Base-by-base conservation (phyloP, 176 grass and related monocot species). In the Oryza glumipatula region DNA sequence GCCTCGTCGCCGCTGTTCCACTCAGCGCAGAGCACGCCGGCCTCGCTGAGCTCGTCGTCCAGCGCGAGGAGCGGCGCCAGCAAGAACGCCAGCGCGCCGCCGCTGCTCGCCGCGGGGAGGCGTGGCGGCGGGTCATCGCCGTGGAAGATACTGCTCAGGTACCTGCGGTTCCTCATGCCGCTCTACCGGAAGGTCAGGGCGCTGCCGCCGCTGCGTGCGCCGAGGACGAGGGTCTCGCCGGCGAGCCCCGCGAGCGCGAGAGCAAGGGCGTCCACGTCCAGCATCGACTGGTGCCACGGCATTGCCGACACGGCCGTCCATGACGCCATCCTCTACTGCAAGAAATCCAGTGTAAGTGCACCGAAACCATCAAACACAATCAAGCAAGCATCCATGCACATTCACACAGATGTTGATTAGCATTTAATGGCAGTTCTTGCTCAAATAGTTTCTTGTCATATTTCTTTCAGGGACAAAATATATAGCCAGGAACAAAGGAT, bases 261-360 rank as follows among this genome's bases (percentile, higher is more conserved):
- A 32, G 30, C 30, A 32, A 32, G 89, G 38, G 88, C 68, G 47
- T 90, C 88, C 41, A 70, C 74, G 68, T 76, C 90, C 52, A 64
- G 83, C 87, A 36, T 76, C 49, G 90, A 95, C 4, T 98, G 91
- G 91, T 94, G 89, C 84, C 91, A 94, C 19, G 85, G 93, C 73
- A 94, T 85, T 84, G 91, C 89, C 21, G 93, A 95, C 80, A 94
- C 86, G 22, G 94, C 96, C 41, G 91, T 98, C 88, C 74, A 82
- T 48, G 96, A 98, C 72, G 96, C 96, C 58, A 95, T 98, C 89
- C 89, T 98, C 17, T 93, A 98, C 88, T 98, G 96, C 93, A 98
- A 95, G 82, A 98, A 68, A 68, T 98, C 93, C 82, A 95, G 87
- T 52, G 93, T 94, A 73, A 84, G 91, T 86, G 51, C 71, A 19